Conservation (phyloP, 2,329 filamentous ascomycete genomes). For the Aspergillus luchuensis region DNA sequence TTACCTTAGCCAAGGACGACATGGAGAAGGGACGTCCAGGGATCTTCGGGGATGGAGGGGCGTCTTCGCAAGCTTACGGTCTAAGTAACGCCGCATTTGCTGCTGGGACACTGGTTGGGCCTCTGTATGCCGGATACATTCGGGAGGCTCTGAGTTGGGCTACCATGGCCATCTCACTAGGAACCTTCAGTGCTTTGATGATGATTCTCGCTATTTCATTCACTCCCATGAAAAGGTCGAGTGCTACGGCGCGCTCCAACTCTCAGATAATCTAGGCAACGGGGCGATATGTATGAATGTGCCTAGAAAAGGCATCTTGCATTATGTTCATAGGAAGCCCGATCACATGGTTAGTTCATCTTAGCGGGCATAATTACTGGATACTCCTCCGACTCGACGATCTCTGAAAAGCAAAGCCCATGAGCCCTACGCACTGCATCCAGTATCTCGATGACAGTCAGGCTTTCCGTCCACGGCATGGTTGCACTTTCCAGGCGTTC, state of each 20-base stretch:
- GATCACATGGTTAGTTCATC: neutral
- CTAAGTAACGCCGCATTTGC: slow-evolving; percentile 56
- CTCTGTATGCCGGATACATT: slow-evolving; percentile 53
- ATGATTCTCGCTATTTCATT: neutral
- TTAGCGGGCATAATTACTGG: neutral
- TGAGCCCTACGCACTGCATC: neutral
- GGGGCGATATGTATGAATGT: neutral
- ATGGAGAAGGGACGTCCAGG: slow-evolving; percentile 49
- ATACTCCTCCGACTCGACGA: neutral
- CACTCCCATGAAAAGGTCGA: neutral
- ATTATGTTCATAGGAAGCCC: accelerated
- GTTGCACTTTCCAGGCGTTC: neutral
- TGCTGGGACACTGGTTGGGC: slow-evolving; percentile 51
- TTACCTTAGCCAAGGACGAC: slow-evolving; percentile 48
- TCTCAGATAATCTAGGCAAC: neutral
- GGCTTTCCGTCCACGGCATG: neutral
- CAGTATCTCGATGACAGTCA: neutral
- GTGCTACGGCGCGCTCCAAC: too few species aligned
- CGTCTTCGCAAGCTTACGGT: slow-evolving; percentile 60
- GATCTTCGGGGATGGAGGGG: slow-evolving; percentile 46
- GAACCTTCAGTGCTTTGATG: neutral
- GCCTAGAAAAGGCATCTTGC: neutral
- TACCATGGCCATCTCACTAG: slow-evolving; percentile 42
- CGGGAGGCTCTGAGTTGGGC: slow-evolving; percentile 48
- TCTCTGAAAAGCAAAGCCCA: neutral